A percentile compares a stretch with the other conserved stretches of the same genome.
Evolutionary conservation across 2,329 filamentous ascomycete species (phyloP).

Genomic region (Aspergillus hiratsukae): DNA sequence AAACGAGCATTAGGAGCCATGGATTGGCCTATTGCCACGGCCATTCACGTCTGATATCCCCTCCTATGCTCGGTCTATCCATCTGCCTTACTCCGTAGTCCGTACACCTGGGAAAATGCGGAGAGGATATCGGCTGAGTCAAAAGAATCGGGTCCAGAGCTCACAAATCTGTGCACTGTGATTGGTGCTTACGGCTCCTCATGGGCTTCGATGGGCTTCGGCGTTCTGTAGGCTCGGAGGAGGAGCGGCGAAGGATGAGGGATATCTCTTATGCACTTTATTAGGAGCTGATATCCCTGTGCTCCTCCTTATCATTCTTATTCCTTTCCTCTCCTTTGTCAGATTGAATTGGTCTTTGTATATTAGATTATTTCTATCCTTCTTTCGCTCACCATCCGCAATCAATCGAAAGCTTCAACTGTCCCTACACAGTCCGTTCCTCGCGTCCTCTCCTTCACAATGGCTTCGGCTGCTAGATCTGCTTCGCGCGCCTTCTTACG

Average conservation of each 20-base stretch:
- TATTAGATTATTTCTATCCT: background rate
- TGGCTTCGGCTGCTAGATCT: conserved; percentile 41
- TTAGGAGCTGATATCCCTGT: conserved; percentile 12
- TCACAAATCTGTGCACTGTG: conserved; percentile 5
- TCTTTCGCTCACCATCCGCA: background rate
- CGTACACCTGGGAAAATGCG: conserved; percentile 9
- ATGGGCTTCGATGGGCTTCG: conserved; percentile 7
- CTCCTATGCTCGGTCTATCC: background rate
- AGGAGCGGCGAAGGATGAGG: conserved; percentile 1
- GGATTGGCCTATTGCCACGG: background rate
- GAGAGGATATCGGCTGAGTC: conserved; percentile 18
- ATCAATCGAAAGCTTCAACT: conserved; percentile 1
- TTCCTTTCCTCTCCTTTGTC: conserved; percentile 2
- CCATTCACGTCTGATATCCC: background rate
- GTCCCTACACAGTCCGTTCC: conserved; percentile 12
- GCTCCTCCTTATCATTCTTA: conserved; percentile 8
- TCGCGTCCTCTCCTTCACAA: conserved; percentile 20
- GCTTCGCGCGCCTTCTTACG: conserved; percentile 41
- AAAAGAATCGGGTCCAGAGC: conserved; percentile 17
- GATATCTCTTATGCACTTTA: conserved; percentile 4
- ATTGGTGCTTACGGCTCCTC: conserved; percentile 12
- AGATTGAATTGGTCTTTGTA: background rate
- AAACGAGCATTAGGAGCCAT: background rate
- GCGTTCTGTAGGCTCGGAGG: background rate
- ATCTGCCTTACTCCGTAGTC: background rate